phyloP scores from a whole-genome alignment of 192 early-diverging fungal species.

The Obelidium mucronatum region DNA sequence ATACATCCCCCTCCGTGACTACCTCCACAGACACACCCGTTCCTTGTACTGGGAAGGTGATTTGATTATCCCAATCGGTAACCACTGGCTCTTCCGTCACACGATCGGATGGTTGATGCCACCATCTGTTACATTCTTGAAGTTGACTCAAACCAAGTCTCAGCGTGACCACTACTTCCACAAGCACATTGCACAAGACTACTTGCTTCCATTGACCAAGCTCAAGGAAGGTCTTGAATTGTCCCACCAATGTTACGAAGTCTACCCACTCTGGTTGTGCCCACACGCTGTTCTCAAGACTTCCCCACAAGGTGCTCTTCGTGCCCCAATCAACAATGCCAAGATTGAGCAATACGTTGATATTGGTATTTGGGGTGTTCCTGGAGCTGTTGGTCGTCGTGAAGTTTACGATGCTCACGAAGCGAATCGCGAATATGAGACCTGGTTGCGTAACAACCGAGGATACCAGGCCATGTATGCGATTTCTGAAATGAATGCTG shows the following conservation, averaged over 20 bases:
- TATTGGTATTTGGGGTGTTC: conserved; percentile 52
- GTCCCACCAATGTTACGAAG: conserved; percentile 44
- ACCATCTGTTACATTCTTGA: conserved; percentile 42
- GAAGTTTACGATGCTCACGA: conserved; percentile 39
- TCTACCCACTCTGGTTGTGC: conserved; percentile 52
- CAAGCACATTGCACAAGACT: conserved; percentile 45
- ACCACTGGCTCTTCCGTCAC: conserved; percentile 46
- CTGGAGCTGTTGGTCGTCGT: conserved; percentile 28
- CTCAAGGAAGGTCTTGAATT: conserved; percentile 43
- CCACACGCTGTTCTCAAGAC: conserved; percentile 42
- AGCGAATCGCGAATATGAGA: conserved; percentile 38
- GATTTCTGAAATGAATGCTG: conserved; percentile 34
- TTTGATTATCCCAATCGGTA: conserved; percentile 50
- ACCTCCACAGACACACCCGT: conserved; percentile 56
- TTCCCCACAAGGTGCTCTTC: conserved; percentile 31
- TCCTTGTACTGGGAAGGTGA: conserved; percentile 51
- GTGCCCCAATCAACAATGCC: conserved; percentile 27
- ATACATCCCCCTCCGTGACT: conserved; percentile 54
- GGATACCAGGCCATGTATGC: conserved; percentile 50
- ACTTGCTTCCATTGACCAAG: conserved; percentile 43
- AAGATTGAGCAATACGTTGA: conserved; percentile 48
- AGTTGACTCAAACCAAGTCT: conserved; percentile 46
- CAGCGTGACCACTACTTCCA: conserved; percentile 40
- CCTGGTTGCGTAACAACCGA: conserved; percentile 33
- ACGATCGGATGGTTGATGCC: conserved; percentile 49